Evolutionary conservation across 2,329 filamentous ascomycete genomes (phyloP), one percentile per base, ranked within the genome.

Genomic region (Lachnellula subtilissima): DNA sequence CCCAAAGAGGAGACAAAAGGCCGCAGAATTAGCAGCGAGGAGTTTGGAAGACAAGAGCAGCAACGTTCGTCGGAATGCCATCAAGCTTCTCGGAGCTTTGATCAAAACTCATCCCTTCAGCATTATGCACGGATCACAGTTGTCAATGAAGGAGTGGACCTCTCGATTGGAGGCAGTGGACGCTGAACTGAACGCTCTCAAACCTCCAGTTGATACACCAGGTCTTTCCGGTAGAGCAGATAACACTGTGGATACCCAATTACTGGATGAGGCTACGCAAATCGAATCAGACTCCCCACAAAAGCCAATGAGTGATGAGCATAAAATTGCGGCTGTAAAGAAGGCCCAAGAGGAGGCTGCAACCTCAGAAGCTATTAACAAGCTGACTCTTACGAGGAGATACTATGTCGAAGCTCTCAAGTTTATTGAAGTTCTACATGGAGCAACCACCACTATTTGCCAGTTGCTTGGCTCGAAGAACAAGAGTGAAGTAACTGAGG

Each of bases 11-110:
- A 82, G 94, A 58, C 92, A 97, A 71, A 88, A 83, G 68, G 93
- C 88, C 4, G 89, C 93, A 1, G 91, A 97, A 70, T 78, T 97
- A 25, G 92, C 94, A 1, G 86, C 89, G 55, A 84, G 89, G 64
- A 97, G 93, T 71, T 78, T 99, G 2, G 90, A 97, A 71, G 95
- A 99, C 75, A 97, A 96, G 78, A 97, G 93, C 75, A 99, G 94
- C 73, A 96, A 97, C 67, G 94, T 99, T 35, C 83, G 94, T 59
- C 84, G 92, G 56, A 97, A 97, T 70, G 92, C 94, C 2, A 94
- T 99, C 70, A 97, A 96, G 72, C 76, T 99, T 6, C 79, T 99
- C 1, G 89, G 87, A 5, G 88, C 88, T 45, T 78, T 99, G 6
- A 90, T 99, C 65, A 91, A 92, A 60, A 97, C 92, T 0, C 94